Evolutionary conservation across 2,329 filamentous ascomycete species (phyloP).

Genomic region (Aotearoamyces nothofagi): DNA sequence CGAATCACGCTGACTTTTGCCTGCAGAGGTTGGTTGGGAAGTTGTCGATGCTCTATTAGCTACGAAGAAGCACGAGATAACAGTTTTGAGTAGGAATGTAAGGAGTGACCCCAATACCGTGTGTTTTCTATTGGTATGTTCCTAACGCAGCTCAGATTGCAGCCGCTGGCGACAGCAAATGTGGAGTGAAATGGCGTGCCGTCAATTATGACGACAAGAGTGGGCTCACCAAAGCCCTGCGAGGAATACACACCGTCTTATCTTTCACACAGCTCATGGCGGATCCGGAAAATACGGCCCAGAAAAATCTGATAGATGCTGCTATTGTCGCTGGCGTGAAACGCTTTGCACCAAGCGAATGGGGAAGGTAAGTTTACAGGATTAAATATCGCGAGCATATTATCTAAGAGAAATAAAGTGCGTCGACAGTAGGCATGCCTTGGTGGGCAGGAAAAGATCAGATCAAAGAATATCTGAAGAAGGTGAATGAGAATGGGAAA

Average conservation of each 20-base stretch:
- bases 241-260: slow-evolving; percentile 34
- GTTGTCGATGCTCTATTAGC: slow-evolving; percentile 33
- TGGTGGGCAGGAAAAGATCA: slow-evolving; percentile 36
- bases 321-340: slow-evolving; percentile 23
- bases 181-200: slow-evolving; percentile 23
- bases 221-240: slow-evolving; percentile 23
- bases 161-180: slow-evolving; percentile 3
- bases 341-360: slow-evolving; percentile 26
- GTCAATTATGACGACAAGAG: slow-evolving; percentile 28
- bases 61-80: slow-evolving; percentile 34
- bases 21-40: slow-evolving; percentile 35
- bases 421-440: slow-evolving; percentile 24
- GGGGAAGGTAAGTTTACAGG: slow-evolving; percentile 11
- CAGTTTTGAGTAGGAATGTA: slow-evolving; percentile 32
- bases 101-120: neutral
- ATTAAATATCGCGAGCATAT: neutral
- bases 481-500: slow-evolving; percentile 28
- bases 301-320: slow-evolving; percentile 25
- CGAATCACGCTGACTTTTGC: no score
- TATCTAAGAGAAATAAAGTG: slow-evolving; percentile 17
- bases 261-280: slow-evolving; percentile 25
- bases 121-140: no score
- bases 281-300: slow-evolving; percentile 17
- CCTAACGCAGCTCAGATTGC: slow-evolving; percentile 12
- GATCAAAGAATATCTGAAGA: slow-evolving; percentile 31